phyloP scores from a whole-genome alignment of 805 yeast species.

The Pichia nakasei region DNA sequence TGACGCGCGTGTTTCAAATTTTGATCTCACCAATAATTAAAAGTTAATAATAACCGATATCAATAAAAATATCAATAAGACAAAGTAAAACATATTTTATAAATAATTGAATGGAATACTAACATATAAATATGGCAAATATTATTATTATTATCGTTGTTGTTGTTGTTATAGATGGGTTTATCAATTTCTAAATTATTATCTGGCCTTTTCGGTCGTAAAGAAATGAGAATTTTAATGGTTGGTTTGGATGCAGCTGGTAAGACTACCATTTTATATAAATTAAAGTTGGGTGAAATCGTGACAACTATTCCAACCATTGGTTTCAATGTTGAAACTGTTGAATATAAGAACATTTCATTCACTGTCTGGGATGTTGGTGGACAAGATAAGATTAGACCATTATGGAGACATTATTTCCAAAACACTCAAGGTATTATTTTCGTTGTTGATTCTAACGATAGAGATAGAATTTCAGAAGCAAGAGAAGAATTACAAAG shows the following conservation, averaged over 20 bases:
- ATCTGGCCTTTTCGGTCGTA: conserved; percentile 92
- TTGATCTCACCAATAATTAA: too few species aligned
- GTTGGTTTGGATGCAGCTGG: conserved; percentile 98
- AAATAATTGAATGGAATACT: not conserved
- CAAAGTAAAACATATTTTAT: too few species aligned
- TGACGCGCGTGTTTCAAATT: conserved; percentile 3
- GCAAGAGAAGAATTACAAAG: conserved; percentile 98
- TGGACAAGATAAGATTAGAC: conserved; percentile 99
- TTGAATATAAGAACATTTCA: conserved; percentile 92
- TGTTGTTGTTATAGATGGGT: conserved; percentile 63
- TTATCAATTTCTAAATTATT: conserved; percentile 88
- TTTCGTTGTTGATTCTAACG: conserved; percentile 96
- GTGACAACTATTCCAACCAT: conserved; percentile 95
- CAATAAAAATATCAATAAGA: too few species aligned
- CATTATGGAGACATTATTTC: conserved; percentile 98
- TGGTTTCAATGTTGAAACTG: conserved; percentile 96
- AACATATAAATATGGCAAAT: not conserved
- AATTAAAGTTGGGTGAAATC: conserved; percentile 91
- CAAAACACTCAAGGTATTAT: conserved; percentile 98
- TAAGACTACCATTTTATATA: conserved; percentile 93
- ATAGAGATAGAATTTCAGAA: conserved; percentile 94
- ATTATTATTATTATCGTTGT: not conserved
- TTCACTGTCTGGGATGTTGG: conserved; percentile 99
- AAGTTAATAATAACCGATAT: too few species aligned
- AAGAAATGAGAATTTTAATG: conserved; percentile 97